Evolutionary conservation across 371 early-diverging fungal species (phyloP).

Genomic region (Umbelopsis sp.): DNA sequence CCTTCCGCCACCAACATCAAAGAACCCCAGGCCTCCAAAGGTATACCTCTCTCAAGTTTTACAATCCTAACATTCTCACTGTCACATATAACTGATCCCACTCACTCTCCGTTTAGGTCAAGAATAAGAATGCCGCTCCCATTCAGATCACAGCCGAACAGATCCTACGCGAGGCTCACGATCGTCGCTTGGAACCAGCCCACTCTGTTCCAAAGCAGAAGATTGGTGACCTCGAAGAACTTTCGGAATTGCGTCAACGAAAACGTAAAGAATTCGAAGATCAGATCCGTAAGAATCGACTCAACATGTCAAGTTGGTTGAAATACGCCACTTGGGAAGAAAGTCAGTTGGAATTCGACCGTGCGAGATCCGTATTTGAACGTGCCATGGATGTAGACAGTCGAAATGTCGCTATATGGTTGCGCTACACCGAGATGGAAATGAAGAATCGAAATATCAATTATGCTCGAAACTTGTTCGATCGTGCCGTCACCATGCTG

Average conservation of each 20-base stretch:
- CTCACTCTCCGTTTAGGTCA: constrained; percentile 66
- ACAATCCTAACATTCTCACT: too few relatives aligned
- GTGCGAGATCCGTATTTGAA: constrained; percentile 92
- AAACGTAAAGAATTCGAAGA: constrained; percentile 97
- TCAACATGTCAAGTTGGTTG: constrained; percentile 88
- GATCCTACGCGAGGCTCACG: constrained; percentile 93
- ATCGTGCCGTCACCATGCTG: constrained; percentile 87
- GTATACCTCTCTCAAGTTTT: constrained; percentile 23
- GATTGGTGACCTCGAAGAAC: constrained; percentile 91
- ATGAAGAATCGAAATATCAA: constrained; percentile 93
- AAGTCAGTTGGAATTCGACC: constrained; percentile 78
- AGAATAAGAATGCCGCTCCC: constrained; percentile 97
- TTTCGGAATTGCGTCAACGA: constrained; percentile 84
- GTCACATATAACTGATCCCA: not conserved
- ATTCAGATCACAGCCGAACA: constrained; percentile 99
- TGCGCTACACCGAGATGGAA: constrained; percentile 96
- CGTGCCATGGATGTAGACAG: constrained; percentile 91
- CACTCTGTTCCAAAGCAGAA: constrained; percentile 85
- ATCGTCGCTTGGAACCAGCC: constrained; percentile 77
- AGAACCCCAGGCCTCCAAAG: constrained; percentile 60
- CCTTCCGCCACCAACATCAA: constrained; percentile 45
- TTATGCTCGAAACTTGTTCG: constrained; percentile 91
- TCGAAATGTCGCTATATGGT: constrained; percentile 84
- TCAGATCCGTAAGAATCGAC: constrained; percentile 82
- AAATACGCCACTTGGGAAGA: constrained; percentile 98